These are phyloP conservation scores for Senna siamea DNA, from an alignment of 306 rosid species.

Conservation along the genomic window DNA sequence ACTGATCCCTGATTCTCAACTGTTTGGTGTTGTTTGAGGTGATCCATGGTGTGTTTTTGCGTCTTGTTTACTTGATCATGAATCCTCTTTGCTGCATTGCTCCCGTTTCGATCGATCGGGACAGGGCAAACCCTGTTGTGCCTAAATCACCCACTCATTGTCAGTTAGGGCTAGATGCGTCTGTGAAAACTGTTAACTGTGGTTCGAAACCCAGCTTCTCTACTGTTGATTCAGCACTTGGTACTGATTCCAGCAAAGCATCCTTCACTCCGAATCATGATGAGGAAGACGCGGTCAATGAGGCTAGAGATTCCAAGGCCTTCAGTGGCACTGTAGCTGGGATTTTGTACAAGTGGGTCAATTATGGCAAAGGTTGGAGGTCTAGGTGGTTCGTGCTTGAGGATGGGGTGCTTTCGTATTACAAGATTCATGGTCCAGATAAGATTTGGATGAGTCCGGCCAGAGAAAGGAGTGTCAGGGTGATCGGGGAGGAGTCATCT, in stretches of 20 bases:
- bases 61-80: constrained; percentile 30
- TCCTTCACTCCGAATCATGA: constrained; percentile 49
- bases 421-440: constrained; percentile 97
- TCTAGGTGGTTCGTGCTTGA: constrained; percentile 93
- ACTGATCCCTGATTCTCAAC: no score
- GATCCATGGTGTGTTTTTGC: neutral
- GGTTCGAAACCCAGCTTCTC: constrained; percentile 65
- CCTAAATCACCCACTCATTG: constrained; percentile 56
- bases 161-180: constrained; percentile 63
- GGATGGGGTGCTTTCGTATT: constrained; percentile 96
- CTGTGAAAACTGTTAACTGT: constrained; percentile 51
- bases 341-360: constrained; percentile 96
- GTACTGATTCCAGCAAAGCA: constrained; percentile 57
- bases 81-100: constrained; percentile 99
- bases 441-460: constrained; percentile 87
- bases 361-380: constrained; percentile 98
- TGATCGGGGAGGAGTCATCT: constrained; percentile 87
- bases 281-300: constrained; percentile 53
- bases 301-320: constrained; percentile 66
- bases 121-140: constrained; percentile 57
- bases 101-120: constrained; percentile 97
- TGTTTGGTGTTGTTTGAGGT: no score
- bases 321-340: constrained; percentile 80
- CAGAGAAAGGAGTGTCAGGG: constrained; percentile 71
- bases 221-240: constrained; percentile 63